Base-by-base conservation (phyloP, 305 asterid species). In the Rubia balearica region DNA sequence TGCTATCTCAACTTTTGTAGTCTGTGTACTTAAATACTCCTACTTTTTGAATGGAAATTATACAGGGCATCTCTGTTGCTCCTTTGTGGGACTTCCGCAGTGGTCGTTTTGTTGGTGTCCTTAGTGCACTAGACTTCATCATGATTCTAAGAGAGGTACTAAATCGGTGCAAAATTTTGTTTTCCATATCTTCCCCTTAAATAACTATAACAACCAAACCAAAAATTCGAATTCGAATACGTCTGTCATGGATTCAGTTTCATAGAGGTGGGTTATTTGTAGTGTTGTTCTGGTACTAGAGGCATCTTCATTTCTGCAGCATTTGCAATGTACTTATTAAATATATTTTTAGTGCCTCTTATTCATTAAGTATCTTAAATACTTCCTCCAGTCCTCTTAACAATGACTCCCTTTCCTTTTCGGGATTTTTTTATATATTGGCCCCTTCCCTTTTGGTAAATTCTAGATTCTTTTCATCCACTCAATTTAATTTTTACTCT, bases 41-140 rank as follows among this genome's bases (percentile, higher is more conserved):
- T 53, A 77, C 63, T 51, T 48, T 69, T 61, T 74, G 70, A 71
- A 77, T 75, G 68, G 61, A 66, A 70, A 77, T 24, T 75, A 76
- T 76, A 61, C 84, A 89, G 92, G 96, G 96, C 74, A 81, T 89
- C 62, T 79, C 87, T 77, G 83, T 84, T 73, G 92, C 92, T 63
- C 92, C 96, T 71, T 75, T 89, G 76, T 89, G 96, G 96, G 88
- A 89, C 80, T 79, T 82, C 36, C 65, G 79, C 71, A 83, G 71
- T 86, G 83, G 89, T 63, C 86, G 75, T 78, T 85, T 87, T 79
- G 92, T 87, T 73, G 96, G 96, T 76, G 85, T 87, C 76, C 89
- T 89, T 71, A 89, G 90, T 83, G 88, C 96, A 24, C 62, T 85
- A 61, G 96, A 89, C 74, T 89, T 89, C 86, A 85, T 89, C 81